Conservation (phyloP, 2,329 filamentous ascomycete species). For the Plectosphaerella plurivora region DNA sequence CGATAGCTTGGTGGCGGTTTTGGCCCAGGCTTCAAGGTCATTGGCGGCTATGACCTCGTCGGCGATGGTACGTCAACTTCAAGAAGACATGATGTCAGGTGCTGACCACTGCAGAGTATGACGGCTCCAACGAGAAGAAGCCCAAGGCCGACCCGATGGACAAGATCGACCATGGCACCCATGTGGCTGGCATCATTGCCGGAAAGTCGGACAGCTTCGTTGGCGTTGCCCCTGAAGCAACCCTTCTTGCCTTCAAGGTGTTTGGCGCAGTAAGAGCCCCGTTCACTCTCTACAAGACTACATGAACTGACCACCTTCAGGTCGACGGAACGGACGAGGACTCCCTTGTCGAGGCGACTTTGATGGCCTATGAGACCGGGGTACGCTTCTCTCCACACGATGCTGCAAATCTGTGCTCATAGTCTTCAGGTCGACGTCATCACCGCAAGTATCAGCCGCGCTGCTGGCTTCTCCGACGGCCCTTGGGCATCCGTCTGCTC, state of each 20-base stretch:
- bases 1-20: constrained; percentile 20
- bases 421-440: background rate
- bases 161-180: constrained; percentile 16
- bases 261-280: constrained; percentile 11
- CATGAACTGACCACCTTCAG: background rate
- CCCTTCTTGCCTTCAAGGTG: constrained; percentile 17
- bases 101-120: background rate
- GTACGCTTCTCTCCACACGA: background rate
- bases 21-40: constrained; percentile 16
- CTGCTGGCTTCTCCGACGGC: constrained; percentile 2
- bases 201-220: constrained; percentile 13
- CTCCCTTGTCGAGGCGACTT: constrained; percentile 6
- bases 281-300: background rate
- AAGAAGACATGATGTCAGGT: too few relatives aligned
- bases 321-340: constrained; percentile 11
- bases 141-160: constrained; percentile 19
- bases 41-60: constrained; percentile 17
- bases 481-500: constrained; percentile 9
- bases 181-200: constrained; percentile 20
- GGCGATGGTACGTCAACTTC: background rate
- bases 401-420: background rate
- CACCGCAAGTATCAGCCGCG: background rate
- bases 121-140: constrained; percentile 5
- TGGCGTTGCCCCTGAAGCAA: constrained; percentile 19
- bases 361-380: constrained; percentile 11